Evolutionary conservation across 495 filamentous ascomycete genomes (phyloP), one percentile per base, ranked within the genome.

Genomic region (Penicillium tannophilum): DNA sequence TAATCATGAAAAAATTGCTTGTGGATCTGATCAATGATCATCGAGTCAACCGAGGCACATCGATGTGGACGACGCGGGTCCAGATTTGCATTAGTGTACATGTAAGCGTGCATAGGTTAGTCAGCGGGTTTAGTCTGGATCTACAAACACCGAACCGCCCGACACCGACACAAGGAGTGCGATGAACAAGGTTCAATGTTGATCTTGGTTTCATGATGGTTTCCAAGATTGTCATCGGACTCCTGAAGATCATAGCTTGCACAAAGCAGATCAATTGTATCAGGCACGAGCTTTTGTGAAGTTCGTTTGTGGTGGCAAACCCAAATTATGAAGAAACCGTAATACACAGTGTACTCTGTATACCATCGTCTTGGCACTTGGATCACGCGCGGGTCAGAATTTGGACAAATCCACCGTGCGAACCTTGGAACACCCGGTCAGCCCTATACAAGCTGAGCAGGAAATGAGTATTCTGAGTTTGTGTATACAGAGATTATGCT

Each of bases 391-490:
- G 24, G n/a, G 26, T 28, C 46, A 31, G 46, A 49, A 7, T 49
- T 49, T 30, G 46, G 26, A 14, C 16, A 11, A 45, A 33, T 31
- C 52, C 52, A 55, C 39, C 20, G 20, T 14, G 7, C 8, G n/a
- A 9, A 33, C 31, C 31, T 23, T 33, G 31, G 31, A 33, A 33
- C 31, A 11, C 31, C n/a, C 20, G 20, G 6, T 44, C 55, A 52
- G 55, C 55, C 55, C 39, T 58, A 52, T 12, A 8, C 19, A 52
- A 52, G 28, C 16, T 48, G 44, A 43, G 8, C 17, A 14, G 28
- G 8, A n/a, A n/a, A n/a, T n/a, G n/a, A 36, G 33, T 14, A 28
- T 4, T 5, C 28, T 28, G 0, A 28, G 28, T 4, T 28, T 28
- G 0, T 28, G 28, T 28, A 7, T 28, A 28, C 28, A 28, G 28